phyloP scores from a whole-genome alignment of 2,329 filamentous ascomycete genomes.

The Colletotrichum spaethianum region DNA sequence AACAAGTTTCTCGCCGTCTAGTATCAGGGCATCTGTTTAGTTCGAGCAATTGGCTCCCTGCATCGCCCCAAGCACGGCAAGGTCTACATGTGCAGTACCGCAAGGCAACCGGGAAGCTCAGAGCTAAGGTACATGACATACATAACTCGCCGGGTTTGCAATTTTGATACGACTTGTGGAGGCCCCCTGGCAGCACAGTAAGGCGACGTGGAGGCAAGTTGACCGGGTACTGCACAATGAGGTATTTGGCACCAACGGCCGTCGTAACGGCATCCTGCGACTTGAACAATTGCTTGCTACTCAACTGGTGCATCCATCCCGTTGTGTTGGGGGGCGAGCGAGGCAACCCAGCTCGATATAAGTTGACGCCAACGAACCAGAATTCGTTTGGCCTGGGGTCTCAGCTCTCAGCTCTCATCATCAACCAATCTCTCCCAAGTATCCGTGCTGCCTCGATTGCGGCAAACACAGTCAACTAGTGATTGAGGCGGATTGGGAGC shows the following conservation, averaged over 20 bases:
- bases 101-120: constrained; percentile 4
- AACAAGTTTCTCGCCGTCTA: neutral
- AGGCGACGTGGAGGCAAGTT: constrained; percentile 23
- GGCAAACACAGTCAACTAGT: neutral
- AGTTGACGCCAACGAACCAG: neutral
- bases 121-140: constrained; percentile 11
- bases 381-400: neutral
- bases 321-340: neutral
- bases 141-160: constrained; percentile 12
- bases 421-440: neutral
- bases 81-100: constrained; percentile 1
- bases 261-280: neutral
- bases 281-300: neutral
- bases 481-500: neutral
- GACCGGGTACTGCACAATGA: constrained; percentile 9
- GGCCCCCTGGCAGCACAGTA: constrained; percentile 26
- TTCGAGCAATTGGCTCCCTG: constrained; percentile 7
- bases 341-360: neutral
- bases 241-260: constrained; percentile 1
- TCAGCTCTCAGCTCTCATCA: neutral
- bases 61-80: constrained; percentile 8
- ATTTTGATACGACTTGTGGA: constrained; percentile 24
- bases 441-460: neutral
- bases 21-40: neutral
- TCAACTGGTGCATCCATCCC: neutral